Conservation (phyloP, 140 eudicot genomes). For the Flaveria floridana region DNA sequence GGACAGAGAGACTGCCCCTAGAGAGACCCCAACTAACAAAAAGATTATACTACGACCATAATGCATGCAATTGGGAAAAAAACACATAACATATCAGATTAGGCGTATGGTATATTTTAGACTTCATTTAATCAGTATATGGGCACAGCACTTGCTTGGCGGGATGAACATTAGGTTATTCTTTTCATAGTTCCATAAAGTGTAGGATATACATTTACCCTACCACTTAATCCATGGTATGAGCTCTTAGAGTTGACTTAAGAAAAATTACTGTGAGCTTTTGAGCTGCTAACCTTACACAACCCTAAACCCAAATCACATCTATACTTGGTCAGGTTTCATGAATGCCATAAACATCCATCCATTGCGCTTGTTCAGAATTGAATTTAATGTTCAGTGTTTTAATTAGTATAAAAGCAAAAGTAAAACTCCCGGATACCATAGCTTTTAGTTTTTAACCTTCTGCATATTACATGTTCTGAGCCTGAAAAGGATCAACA, state of each 20-base stretch:
- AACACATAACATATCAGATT: too few species aligned
- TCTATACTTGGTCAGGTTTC: background rate
- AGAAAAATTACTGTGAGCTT: background rate
- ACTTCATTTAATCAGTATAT: background rate
- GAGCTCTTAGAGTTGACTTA: slow-evolving; percentile 12
- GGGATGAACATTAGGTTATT: slow-evolving; percentile 12
- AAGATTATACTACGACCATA: too few species aligned
- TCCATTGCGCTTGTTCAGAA: slow-evolving; percentile 13
- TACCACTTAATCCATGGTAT: slow-evolving; percentile 1
- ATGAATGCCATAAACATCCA: background rate
- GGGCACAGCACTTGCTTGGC: slow-evolving; percentile 6
- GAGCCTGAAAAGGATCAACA: slow-evolving; percentile 8
- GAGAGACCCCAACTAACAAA: too few species aligned
- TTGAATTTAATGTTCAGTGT: background rate
- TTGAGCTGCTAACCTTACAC: background rate
- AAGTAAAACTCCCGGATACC: background rate
- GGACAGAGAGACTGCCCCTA: too few species aligned
- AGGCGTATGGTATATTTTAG: background rate
- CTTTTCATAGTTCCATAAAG: slow-evolving; percentile 21
- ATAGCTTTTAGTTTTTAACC: background rate
- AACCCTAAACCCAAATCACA: slow-evolving; percentile 14
- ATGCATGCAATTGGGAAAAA: too few species aligned
- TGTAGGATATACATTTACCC: background rate
- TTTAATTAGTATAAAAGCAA: background rate
- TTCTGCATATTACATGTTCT: slow-evolving; percentile 16